Evolutionary conservation across 345 rosid species (phyloP).

Genomic region (Orychophragmus violaceus): DNA sequence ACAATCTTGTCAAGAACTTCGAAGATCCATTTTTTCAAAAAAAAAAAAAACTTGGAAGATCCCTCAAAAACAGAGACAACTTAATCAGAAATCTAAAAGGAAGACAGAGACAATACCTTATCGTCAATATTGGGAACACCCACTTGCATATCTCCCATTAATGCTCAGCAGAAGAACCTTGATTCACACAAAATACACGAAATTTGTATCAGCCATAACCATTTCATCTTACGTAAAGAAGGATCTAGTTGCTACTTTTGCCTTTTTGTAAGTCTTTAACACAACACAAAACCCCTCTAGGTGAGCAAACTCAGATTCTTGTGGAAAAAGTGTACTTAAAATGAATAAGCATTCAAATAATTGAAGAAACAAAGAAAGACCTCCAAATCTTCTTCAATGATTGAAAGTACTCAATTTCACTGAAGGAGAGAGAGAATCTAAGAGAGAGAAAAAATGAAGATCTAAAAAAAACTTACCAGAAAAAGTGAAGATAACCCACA

Average conservation of each 20-base stretch:
- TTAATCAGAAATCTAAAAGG: conserved; percentile 6
- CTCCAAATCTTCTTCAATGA: neutral
- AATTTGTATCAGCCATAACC: conserved; percentile 3
- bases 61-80: neutral
- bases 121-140: conserved; percentile 38
- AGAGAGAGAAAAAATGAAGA: neutral
- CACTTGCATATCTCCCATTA: conserved; percentile 53
- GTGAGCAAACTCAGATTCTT: conserved; percentile 37
- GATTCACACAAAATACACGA: conserved; percentile 15
- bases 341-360: neutral
- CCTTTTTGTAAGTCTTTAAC: conserved; percentile 4
- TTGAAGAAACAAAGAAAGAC: conserved; percentile 29
- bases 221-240: conserved; percentile 16
- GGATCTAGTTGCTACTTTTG: conserved; percentile 10
- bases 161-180: conserved; percentile 22
- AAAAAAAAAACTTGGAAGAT: too few relatives aligned
- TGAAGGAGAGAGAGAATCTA: neutral
- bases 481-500: conserved; percentile 22
- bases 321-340: conserved; percentile 24
- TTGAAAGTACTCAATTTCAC: neutral
- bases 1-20: conserved; percentile 20
- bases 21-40: too few relatives aligned
- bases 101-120: conserved; percentile 39
- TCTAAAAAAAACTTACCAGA: conserved; percentile 17
- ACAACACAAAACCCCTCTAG: conserved; percentile 9